A percentile compares a stretch with the other conserved stretches of the same genome.
These are phyloP conservation scores for Fusarium ambrosium DNA, from an alignment of 2,329 filamentous ascomycete genomes.

Conservation along the genomic window DNA sequence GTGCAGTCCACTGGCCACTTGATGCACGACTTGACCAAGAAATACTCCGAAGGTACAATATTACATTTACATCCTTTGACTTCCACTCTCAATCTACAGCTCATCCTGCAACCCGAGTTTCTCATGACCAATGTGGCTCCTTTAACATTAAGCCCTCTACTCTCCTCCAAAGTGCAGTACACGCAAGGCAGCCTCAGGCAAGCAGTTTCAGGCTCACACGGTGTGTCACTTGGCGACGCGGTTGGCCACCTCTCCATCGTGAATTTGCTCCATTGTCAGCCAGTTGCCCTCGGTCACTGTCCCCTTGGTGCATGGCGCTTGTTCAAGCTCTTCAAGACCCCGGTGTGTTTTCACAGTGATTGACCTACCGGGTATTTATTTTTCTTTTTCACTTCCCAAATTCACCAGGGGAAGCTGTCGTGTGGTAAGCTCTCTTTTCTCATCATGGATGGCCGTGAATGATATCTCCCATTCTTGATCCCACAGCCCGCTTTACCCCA, in stretches of 20 bases:
- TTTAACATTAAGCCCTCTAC: not conserved
- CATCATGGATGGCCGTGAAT: constrained; percentile 7
- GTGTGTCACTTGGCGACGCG: constrained; percentile 12
- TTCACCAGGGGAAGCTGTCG: not conserved
- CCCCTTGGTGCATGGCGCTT: not conserved
- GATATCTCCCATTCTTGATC: constrained; percentile 26
- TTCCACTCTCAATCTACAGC: not conserved
- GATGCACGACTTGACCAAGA: not conserved
- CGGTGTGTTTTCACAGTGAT: not conserved
- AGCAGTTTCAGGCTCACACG: not conserved
- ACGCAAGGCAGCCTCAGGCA: constrained; percentile 19
- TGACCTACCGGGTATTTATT: not conserved
- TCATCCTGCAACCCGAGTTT: not conserved
- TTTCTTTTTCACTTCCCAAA: not conserved
- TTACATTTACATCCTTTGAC: not conserved
- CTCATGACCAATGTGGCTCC: not conserved
- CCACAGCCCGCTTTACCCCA: constrained; percentile 28
- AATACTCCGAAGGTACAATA: not conserved
- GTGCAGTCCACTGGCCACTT: not conserved
- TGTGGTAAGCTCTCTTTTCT: constrained; percentile 1
- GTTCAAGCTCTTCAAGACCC: not conserved
- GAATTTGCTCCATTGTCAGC: constrained; percentile 7
- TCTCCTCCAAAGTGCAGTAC: not conserved
- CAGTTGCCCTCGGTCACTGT: not conserved
- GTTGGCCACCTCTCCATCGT: constrained; percentile 15